Evolutionary conservation across 2,329 filamentous ascomycete species (phyloP).

Genomic region (Fusarium buharicum): DNA sequence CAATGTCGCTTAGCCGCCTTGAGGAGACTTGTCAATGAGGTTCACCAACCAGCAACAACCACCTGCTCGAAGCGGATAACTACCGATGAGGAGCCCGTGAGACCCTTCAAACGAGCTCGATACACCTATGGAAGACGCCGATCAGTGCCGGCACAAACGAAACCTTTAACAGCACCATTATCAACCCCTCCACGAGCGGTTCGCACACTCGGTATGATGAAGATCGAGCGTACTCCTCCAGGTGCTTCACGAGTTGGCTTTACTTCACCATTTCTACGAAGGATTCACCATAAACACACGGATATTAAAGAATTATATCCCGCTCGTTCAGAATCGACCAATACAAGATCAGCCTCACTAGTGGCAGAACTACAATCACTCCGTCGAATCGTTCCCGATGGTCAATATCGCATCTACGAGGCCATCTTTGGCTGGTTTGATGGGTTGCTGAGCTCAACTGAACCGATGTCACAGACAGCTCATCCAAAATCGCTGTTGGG

Average conservation of each 20-base stretch:
- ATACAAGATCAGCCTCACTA: conserved; percentile 23
- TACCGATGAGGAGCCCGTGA: conserved; percentile 8
- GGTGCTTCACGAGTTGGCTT: conserved; percentile 44
- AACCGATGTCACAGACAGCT: conserved; percentile 28
- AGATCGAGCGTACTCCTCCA: conserved; percentile 43
- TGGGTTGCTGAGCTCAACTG: conserved; percentile 46
- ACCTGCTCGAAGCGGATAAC: conserved; percentile 38
- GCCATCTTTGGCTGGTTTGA: conserved; percentile 49
- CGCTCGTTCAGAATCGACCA: neutral
- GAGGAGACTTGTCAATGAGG: conserved; percentile 49
- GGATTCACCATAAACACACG: conserved; percentile 40
- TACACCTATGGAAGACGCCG: conserved; percentile 47
- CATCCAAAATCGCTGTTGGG: conserved; percentile 49
- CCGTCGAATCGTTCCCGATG: conserved; percentile 37
- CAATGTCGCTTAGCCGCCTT: conserved; percentile 56
- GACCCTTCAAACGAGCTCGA: conserved; percentile 44
- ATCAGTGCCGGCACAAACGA: conserved; percentile 9
- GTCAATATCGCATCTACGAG: conserved; percentile 48
- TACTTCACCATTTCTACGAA: conserved; percentile 45
- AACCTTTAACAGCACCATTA: neutral
- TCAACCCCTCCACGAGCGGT: conserved; percentile 44
- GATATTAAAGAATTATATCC: conserved; percentile 9
- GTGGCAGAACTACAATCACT: conserved; percentile 40
- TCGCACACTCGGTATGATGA: conserved; percentile 48
- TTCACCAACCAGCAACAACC: conserved; percentile 13